Percentiles rank a stretch among this genome's conserved stretches.
phyloP scores from a whole-genome alignment of 2,329 filamentous ascomycete genomes.

The Aspergillus aculeatus region DNA sequence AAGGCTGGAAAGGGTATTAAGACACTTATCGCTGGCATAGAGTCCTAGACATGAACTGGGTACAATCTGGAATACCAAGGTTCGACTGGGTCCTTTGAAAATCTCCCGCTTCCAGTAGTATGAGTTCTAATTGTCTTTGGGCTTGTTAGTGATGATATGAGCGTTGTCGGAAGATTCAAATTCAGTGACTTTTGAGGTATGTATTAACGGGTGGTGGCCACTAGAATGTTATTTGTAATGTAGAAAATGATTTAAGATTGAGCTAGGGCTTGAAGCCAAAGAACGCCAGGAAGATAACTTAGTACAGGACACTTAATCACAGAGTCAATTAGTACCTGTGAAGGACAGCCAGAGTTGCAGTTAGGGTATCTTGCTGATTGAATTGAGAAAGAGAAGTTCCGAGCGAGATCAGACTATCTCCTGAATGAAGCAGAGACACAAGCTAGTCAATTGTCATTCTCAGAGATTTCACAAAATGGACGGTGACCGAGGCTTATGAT shows the following conservation, averaged over 20 bases:
- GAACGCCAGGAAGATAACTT: neutral
- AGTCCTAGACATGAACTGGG: constrained; percentile 14
- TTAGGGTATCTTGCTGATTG: neutral
- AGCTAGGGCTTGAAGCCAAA: neutral
- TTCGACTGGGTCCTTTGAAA: neutral
- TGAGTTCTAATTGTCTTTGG: no score
- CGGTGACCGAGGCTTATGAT: neutral
- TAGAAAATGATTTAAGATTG: neutral
- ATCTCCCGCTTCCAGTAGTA: neutral
- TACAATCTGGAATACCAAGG: neutral
- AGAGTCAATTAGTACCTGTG: neutral
- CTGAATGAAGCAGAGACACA: neutral
- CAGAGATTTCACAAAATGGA: neutral
- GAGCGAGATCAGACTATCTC: neutral
- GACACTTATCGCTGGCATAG: constrained; percentile 45
- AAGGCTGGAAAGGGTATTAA: constrained; percentile 69
- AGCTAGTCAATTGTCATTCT: neutral
- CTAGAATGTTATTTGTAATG: neutral
- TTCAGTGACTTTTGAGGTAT: neutral
- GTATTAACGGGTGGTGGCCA: neutral
- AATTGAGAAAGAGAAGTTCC: neutral
- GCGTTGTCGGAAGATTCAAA: neutral
- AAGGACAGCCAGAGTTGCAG: neutral
- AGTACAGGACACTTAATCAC: neutral
- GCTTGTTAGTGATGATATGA: neutral